Evolutionary conservation across 108 stramenopile species (phyloP).

Genomic region (Cyclotella choctawhatcheeana): DNA sequence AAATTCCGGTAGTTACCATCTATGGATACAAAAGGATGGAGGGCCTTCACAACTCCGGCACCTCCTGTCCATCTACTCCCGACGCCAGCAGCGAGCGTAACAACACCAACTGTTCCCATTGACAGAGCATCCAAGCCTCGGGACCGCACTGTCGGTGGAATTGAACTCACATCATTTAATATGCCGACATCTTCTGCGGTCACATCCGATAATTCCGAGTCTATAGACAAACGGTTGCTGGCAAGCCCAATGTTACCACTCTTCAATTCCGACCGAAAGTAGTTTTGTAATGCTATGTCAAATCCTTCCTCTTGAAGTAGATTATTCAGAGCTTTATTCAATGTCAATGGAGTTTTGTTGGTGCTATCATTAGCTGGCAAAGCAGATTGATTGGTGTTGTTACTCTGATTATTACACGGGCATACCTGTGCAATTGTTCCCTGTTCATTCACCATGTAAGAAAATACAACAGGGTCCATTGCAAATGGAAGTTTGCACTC

Average conservation of each 20-base stretch:
- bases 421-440: constrained; percentile 54
- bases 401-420: constrained; percentile 4
- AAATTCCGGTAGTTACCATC: constrained; percentile 57
- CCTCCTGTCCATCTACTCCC: constrained; percentile 73
- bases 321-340: constrained; percentile 29
- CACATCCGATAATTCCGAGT: constrained; percentile 46
- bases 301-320: constrained; percentile 58
- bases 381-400: neutral
- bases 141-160: constrained; percentile 26
- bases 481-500: constrained; percentile 62
- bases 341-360: neutral
- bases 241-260: constrained; percentile 59
- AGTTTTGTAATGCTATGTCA: constrained; percentile 47
- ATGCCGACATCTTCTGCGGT: constrained; percentile 53
- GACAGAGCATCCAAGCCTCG: constrained; percentile 51
- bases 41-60: constrained; percentile 64
- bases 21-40: constrained; percentile 61
- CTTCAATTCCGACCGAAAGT: constrained; percentile 38
- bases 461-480: constrained; percentile 68
- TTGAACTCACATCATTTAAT: constrained; percentile 28
- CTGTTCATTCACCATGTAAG: constrained; percentile 57
- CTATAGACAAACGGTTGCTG: constrained; percentile 57
- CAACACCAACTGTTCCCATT: constrained; percentile 55
- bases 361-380: neutral
- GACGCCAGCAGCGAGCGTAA: constrained; percentile 65